Base-by-base conservation (phyloP, 306 rosid species). In the Vachellia pachyceras region DNA sequence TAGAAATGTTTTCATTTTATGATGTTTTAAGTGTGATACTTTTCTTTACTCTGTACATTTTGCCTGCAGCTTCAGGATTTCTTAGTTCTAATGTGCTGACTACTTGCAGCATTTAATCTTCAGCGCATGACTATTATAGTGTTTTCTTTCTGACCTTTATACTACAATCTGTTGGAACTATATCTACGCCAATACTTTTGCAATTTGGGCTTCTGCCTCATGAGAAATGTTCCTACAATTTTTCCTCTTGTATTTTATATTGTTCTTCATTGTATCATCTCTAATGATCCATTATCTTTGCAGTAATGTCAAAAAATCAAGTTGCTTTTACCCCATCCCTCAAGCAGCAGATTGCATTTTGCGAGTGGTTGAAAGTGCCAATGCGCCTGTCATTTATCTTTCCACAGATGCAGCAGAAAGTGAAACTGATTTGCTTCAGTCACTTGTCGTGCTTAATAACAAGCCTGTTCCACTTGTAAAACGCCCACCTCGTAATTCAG, bases 251-350 rank as follows among this genome's bases (percentile, higher is more conserved):
- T 22, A 18, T 57, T 41, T 63, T 57, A 0, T 73, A 6, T 20
- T 25, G 67, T 69, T 69, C 36, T 33, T 46, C 33, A 29, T 76
- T 35, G 29, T 50, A n/a, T 70, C 61, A 70, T 58, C 57, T 75
- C 73, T 78, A 77, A 82, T 82, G 68, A 37, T 72, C 47, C 44
- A 82, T 79, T 76, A 69, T 86, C 49, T 81, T 83, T 77, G 0
- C 97, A 95, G 99, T 81, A 95, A 95, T 81, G 92, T 80, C 23
- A 93, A 95, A 61, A 87, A 79, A 55, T 91, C 88, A 60, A 93
- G 99, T 81, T 95, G 99, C 93, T 95, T 95, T 87, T 93, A 86
- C 87, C 98, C 99, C 83, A 90, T 95, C 84, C 99, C 99, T 75
- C 98, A 95, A 88, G 97, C 98, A 40, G 99, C 99, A 20, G 91